A percentile compares a stretch with the other conserved stretches of the same genome.
These are phyloP conservation scores for Penstemon newberryi DNA, from an alignment of 257 asterid species.

Conservation along the genomic window DNA sequence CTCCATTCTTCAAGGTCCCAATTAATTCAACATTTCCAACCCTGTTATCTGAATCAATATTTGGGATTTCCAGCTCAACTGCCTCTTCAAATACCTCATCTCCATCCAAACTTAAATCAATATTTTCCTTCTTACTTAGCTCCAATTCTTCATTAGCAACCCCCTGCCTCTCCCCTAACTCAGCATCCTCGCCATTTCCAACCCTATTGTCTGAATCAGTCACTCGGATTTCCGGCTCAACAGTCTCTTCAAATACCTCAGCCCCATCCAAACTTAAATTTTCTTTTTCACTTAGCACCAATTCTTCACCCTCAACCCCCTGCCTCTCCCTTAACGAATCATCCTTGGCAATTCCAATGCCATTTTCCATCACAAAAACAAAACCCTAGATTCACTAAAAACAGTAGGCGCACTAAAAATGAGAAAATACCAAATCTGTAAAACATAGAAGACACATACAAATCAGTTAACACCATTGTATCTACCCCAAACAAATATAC, in stretches of 20 bases:
- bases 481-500: background rate
- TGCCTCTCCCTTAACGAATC: slow-evolving; percentile 41
- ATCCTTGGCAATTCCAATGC: slow-evolving; percentile 41
- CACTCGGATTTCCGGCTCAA: slow-evolving; percentile 35
- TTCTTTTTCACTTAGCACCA: slow-evolving; percentile 32
- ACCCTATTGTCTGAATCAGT: slow-evolving; percentile 30
- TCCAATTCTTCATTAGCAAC: slow-evolving; percentile 34
- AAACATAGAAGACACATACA: background rate
- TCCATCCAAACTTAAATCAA: slow-evolving; percentile 36
- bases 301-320: slow-evolving; percentile 34
- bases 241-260: slow-evolving; percentile 61
- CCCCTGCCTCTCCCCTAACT: slow-evolving; percentile 40
- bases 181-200: slow-evolving; percentile 30
- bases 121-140: slow-evolving; percentile 32
- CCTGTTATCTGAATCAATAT: slow-evolving; percentile 28
- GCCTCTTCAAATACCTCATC: slow-evolving; percentile 61
- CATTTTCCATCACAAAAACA: slow-evolving; percentile 64
- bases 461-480: background rate
- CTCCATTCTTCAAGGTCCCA: slow-evolving; percentile 35
- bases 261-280: slow-evolving; percentile 40
- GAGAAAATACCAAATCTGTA: background rate
- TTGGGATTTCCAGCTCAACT: slow-evolving; percentile 36
- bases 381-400: slow-evolving; percentile 42
- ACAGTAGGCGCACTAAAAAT: slow-evolving; percentile 2
- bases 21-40: slow-evolving; percentile 28